A percentile compares a stretch with the other conserved stretches of the same genome.
Evolutionary conservation across 306 rosid genomes (phyloP).

Genomic region (Trifolium subterraneum): DNA sequence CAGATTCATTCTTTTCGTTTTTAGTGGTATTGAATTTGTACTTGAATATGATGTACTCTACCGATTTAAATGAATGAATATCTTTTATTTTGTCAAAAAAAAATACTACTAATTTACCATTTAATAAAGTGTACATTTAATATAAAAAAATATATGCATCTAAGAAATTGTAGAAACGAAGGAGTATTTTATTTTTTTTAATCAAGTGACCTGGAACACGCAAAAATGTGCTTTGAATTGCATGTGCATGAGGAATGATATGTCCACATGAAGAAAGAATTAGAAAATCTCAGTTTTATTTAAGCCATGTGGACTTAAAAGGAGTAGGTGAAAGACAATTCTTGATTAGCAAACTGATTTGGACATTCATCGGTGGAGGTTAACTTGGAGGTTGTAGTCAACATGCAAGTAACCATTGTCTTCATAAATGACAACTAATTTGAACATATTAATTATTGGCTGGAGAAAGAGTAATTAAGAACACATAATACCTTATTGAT

Average conservation of each 20-base stretch:
- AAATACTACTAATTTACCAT: too few relatives aligned
- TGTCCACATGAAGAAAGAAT: not conserved
- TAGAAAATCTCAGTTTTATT: not conserved
- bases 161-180: too few relatives aligned
- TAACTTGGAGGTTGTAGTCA: not conserved
- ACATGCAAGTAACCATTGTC: not conserved
- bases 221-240: not conserved
- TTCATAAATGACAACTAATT: not conserved
- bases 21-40: too few relatives aligned
- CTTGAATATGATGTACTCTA: too few relatives aligned
- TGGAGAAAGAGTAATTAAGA: not conserved
- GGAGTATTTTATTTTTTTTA: too few relatives aligned
- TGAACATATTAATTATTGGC: not conserved
- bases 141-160: too few relatives aligned
- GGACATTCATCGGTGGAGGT: not conserved
- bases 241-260: not conserved
- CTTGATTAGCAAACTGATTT: not conserved
- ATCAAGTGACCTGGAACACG: too few relatives aligned
- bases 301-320: not conserved
- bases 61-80: too few relatives aligned
- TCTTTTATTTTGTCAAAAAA: too few relatives aligned
- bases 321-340: not conserved
- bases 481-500: too few relatives aligned
- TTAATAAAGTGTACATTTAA: too few relatives aligned
- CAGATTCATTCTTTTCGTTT: too few relatives aligned